Conservation (phyloP, 805 yeast genomes). For the Kazachstania taianensis region DNA sequence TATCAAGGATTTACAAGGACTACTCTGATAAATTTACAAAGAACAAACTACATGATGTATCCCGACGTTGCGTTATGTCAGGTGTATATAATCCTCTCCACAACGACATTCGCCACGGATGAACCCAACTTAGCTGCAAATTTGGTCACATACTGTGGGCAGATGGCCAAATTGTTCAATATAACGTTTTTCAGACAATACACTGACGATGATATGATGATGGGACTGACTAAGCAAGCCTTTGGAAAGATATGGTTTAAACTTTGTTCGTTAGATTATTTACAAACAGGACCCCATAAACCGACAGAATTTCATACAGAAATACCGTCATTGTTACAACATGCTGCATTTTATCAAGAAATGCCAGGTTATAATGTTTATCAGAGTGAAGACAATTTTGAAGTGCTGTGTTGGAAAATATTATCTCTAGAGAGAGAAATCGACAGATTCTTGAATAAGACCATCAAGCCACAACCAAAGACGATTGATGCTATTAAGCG, state of each 20-base stretch:
- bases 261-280: constrained; percentile 20
- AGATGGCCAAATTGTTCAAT: constrained; percentile 19
- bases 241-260: constrained; percentile 25
- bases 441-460: constrained; percentile 13
- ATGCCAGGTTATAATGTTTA: constrained; percentile 18
- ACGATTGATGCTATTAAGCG: constrained; percentile 23
- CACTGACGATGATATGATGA: constrained; percentile 16
- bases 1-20: constrained; percentile 11
- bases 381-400: constrained; percentile 23
- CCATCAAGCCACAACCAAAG: constrained; percentile 21
- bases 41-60: constrained; percentile 13
- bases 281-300: constrained; percentile 18
- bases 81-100: constrained; percentile 17
- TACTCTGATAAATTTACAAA: constrained; percentile 12
- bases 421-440: constrained; percentile 27
- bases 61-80: constrained; percentile 25
- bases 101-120: constrained; percentile 15
- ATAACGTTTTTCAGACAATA: constrained; percentile 16
- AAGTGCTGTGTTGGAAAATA: constrained; percentile 24
- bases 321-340: constrained; percentile 20
- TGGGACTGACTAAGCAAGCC: constrained; percentile 15
- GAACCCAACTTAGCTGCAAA: constrained; percentile 11
- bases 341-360: constrained; percentile 22
- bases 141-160: constrained; percentile 17
- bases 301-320: constrained; percentile 17